These are phyloP conservation scores for Rachicladosporium sp. DNA, from an alignment of 2,329 filamentous ascomycete genomes.

Conservation along the genomic window DNA sequence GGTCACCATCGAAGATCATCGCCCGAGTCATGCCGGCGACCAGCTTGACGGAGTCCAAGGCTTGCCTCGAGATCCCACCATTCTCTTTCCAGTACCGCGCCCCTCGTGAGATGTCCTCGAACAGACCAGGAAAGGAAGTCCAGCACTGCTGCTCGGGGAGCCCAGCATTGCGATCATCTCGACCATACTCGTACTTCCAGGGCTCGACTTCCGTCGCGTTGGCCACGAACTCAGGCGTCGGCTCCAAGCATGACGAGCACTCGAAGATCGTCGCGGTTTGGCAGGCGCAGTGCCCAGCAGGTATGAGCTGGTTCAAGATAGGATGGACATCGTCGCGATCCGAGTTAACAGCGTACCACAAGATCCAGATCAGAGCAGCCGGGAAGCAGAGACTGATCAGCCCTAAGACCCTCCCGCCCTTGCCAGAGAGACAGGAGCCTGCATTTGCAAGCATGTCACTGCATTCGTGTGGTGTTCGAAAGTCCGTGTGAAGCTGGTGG, in stretches of 20 bases:
- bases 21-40: slow-evolving; percentile 13
- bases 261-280: slow-evolving; percentile 10
- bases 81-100: slow-evolving; percentile 7
- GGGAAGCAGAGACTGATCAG: slow-evolving; percentile 5
- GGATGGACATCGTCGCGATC: slow-evolving; percentile 11
- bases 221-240: background rate
- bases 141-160: slow-evolving; percentile 12
- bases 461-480: too few relatives aligned
- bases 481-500: too few relatives aligned
- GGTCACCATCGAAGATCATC: slow-evolving; percentile 22
- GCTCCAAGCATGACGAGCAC: slow-evolving; percentile 10
- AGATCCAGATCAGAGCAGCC: slow-evolving; percentile 6
- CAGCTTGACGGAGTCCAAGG: slow-evolving; percentile 13
- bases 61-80: slow-evolving; percentile 8
- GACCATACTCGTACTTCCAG: slow-evolving; percentile 9
- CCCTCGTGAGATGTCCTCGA: slow-evolving; percentile 15
- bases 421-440: background rate
- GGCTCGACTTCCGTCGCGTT: slow-evolving; percentile 6
- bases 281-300: slow-evolving; percentile 13
- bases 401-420: background rate
- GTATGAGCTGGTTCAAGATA: slow-evolving; percentile 11
- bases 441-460: too few relatives aligned
- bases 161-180: slow-evolving; percentile 9
- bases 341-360: slow-evolving; percentile 12
- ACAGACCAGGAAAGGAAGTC: slow-evolving; percentile 14